These are phyloP conservation scores for Physaria fendleri DNA, from an alignment of 345 rosid species.

Conservation along the genomic window DNA sequence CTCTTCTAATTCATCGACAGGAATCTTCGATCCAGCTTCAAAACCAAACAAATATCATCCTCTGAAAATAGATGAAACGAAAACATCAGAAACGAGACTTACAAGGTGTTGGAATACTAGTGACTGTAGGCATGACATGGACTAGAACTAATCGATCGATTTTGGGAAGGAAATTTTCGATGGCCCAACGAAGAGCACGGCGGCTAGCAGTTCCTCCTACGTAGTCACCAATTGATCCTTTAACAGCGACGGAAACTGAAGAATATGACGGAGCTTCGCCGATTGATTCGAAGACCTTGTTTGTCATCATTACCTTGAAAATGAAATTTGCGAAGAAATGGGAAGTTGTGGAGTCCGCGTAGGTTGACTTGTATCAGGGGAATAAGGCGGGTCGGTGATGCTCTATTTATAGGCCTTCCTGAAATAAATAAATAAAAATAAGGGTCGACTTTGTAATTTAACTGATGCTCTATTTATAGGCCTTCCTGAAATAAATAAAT, in stretches of 20 bases:
- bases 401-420: too few species aligned
- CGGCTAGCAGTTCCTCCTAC: conserved; percentile 56
- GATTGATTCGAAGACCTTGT: conserved; percentile 12
- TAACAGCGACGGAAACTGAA: conserved; percentile 53
- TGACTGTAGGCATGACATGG: conserved; percentile 64
- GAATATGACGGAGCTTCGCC: conserved; percentile 32
- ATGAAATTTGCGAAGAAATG: not conserved
- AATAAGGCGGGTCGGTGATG: not conserved
- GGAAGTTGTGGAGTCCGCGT: not conserved
- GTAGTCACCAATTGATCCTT: conserved; percentile 38
- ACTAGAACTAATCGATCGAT: conserved; percentile 59
- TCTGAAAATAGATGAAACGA: not conserved
- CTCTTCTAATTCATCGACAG: conserved; percentile 58
- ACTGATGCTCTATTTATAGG: too few species aligned
- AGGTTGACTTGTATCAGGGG: not conserved
- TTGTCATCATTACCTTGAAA: conserved; percentile 21
- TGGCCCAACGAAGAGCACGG: conserved; percentile 79
- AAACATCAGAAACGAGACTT: conserved; percentile 5
- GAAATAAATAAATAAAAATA: too few species aligned
- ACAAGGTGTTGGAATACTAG: conserved; percentile 70
- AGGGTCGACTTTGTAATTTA: too few species aligned
- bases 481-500: too few species aligned
- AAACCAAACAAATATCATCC: not conserved
- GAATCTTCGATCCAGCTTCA: conserved; percentile 57
- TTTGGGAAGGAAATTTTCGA: conserved; percentile 41